Evolutionary conservation across 2,329 filamentous ascomycete genomes (phyloP).

Genomic region (Apiospora aurea): DNA sequence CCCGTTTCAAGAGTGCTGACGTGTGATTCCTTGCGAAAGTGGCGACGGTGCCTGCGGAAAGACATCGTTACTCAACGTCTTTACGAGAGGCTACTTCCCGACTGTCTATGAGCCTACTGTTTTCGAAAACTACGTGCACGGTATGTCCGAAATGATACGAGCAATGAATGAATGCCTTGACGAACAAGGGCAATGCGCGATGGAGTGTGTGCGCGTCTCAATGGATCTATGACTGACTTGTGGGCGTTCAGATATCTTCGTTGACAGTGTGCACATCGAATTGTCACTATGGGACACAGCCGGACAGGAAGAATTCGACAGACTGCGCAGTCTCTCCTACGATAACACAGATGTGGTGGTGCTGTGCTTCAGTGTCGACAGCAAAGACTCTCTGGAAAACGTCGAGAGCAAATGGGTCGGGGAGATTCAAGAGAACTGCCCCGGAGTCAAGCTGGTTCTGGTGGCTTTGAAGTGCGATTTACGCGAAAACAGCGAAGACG

Average conservation of each 20-base stretch:
- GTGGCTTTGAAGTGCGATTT: slow-evolving; percentile 97
- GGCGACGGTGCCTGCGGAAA: slow-evolving; percentile 97
- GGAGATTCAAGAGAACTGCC: slow-evolving; percentile 98
- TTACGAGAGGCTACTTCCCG: slow-evolving; percentile 98
- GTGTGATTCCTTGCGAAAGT: slow-evolving; percentile 54
- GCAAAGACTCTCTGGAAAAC: slow-evolving; percentile 95
- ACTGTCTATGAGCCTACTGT: slow-evolving; percentile 98
- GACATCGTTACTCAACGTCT: slow-evolving; percentile 96
- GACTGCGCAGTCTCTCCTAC: slow-evolving; percentile 92
- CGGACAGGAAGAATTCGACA: slow-evolving; percentile 98
- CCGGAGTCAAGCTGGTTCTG: slow-evolving; percentile 91
- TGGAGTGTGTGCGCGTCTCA: background rate
- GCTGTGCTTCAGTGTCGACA: slow-evolving; percentile 98
- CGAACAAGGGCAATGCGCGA: background rate
- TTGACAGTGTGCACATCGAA: slow-evolving; percentile 96
- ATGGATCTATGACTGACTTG: background rate
- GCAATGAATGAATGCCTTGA: background rate
- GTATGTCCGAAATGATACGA: slow-evolving; percentile 56
- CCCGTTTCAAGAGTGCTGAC: background rate
- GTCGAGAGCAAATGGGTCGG: slow-evolving; percentile 98
- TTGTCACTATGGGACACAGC: slow-evolving; percentile 98
- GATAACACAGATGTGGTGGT: slow-evolving; percentile 98
- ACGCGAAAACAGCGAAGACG: slow-evolving; percentile 77
- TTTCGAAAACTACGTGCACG: slow-evolving; percentile 99
- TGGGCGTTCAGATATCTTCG: slow-evolving; percentile 82